These are phyloP conservation scores for Oenanthe javanica DNA, from an alignment of 140 eudicot genomes.

Conservation along the genomic window DNA sequence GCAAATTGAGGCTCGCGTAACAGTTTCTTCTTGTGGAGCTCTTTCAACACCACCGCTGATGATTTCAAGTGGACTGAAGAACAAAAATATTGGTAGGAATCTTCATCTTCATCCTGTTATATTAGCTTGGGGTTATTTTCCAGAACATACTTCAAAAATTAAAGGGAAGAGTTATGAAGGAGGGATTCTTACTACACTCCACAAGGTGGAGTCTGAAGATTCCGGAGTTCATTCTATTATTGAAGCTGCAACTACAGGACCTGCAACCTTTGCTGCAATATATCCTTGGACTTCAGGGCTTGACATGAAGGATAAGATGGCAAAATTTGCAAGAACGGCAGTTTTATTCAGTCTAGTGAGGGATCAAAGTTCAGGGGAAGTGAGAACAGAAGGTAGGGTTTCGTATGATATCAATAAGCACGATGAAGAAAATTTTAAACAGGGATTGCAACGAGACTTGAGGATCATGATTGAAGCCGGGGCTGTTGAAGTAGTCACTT, in stretches of 20 bases:
- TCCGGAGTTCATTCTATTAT: not conserved
- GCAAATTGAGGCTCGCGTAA: no score
- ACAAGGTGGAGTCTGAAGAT: not conserved
- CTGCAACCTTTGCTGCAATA: not conserved
- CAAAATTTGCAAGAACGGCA: not conserved
- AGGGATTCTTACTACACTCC: no score
- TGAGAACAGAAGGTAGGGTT: not conserved
- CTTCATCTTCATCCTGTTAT: no score
- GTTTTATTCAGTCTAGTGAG: not conserved
- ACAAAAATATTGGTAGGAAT: no score
- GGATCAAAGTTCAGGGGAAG: not conserved
- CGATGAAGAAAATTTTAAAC: not conserved
- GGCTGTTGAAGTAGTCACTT: not conserved
- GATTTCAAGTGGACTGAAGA: no score
- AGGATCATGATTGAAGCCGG: not conserved
- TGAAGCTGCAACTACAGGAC: not conserved
- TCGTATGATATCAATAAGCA: not conserved
- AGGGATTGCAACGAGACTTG: not conserved
- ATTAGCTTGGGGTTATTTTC: no score
- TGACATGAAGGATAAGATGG: not conserved
- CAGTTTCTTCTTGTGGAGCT: no score
- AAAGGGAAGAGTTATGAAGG: no score
- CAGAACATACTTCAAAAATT: no score
- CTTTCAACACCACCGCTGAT: no score
- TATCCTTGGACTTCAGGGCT: not conserved